These are phyloP conservation scores for Rhododendron ovatum DNA, from an alignment of 148 eudicot species.

Conservation along the genomic window DNA sequence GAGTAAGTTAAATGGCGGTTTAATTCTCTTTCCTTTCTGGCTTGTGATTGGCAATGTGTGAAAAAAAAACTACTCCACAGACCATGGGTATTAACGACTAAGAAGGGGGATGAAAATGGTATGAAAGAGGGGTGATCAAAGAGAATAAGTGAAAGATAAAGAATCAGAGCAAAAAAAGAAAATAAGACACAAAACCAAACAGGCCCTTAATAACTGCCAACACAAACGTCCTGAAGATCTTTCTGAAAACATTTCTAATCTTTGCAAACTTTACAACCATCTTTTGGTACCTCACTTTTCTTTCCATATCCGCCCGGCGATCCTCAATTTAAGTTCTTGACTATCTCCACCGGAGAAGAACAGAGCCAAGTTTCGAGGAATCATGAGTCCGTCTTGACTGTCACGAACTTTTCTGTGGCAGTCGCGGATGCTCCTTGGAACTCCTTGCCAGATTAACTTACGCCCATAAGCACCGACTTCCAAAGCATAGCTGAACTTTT, in stretches of 20 bases:
- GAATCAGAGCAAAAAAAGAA: neutral
- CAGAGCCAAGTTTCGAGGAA: conserved; percentile 46
- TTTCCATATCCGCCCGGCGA: conserved; percentile 47
- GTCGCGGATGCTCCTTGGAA: conserved; percentile 59
- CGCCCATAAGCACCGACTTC: conserved; percentile 50
- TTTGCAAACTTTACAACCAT: neutral
- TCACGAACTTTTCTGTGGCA: conserved; percentile 49
- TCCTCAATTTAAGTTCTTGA: conserved; percentile 45
- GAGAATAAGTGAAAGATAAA: neutral
- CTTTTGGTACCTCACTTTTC: conserved; percentile 15
- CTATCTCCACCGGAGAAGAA: conserved; percentile 48
- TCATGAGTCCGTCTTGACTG: conserved; percentile 53
- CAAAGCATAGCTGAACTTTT: conserved; percentile 39
- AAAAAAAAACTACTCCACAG: too few species aligned
- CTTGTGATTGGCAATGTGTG: too few species aligned
- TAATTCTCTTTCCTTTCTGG: neutral
- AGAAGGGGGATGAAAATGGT: too few species aligned
- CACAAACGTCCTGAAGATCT: neutral
- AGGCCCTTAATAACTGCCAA: neutral
- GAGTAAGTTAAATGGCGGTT: too few species aligned
- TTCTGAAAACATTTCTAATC: neutral
- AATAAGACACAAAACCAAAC: neutral
- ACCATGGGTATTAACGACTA: too few species aligned
- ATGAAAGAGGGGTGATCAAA: too few species aligned
- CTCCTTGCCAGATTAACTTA: conserved; percentile 53